Base-by-base conservation (phyloP, 495 filamentous ascomycete genomes). In the Sphaerosporella brunnea region DNA sequence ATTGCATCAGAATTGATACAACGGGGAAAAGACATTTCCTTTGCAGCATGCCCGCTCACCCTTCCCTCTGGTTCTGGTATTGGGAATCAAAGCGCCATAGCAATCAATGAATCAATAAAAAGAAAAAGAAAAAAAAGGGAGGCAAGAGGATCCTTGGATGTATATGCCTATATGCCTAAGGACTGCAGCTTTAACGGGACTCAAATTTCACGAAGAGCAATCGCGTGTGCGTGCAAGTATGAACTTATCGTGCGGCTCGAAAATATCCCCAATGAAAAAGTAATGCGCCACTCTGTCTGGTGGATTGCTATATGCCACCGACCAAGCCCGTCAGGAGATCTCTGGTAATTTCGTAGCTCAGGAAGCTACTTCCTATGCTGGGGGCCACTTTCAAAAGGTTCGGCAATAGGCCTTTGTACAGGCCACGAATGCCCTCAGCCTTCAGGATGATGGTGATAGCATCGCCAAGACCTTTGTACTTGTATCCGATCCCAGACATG, bases 401-500 rank as follows among this genome's bases (percentile, higher is more conserved):
- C 2, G 90, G 92, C 16, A 86, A 73, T 52, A 95, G 80, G 13
- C 87, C 87, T 62, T 94, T 95, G 66, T 93, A 95, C 19, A 95
- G 60, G 23, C 87, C 87, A 21, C 60, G 65, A 10, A 78, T 34
- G 1, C 82, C 82, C 65, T 97, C 90, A 52, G 87, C 73, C 10
- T 73, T 63, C 45, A 93, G 60, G 55, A 96, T 97, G 19, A 82
- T 71, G 36, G 68, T 72, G 39, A 97, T 67, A 3, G 90, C 90
- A 59, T 95, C 84, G 54, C 74, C 72, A 34, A 97, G 79, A 15
- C 76, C 78, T 54, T 77, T 84, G 66, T 97, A 97, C 62, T 86
- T 75, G 56, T 94, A 96, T 35, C 90, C 92, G 77, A 97, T 87
- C n/a, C 88, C 88, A 21, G 78, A 82, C 90, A 97, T 97, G 41